Percentiles rank a stretch among this genome's conserved stretches.
These are phyloP conservation scores for Aspergillus ustus DNA, from an alignment of 2,329 filamentous ascomycete species.

Conservation along the genomic window DNA sequence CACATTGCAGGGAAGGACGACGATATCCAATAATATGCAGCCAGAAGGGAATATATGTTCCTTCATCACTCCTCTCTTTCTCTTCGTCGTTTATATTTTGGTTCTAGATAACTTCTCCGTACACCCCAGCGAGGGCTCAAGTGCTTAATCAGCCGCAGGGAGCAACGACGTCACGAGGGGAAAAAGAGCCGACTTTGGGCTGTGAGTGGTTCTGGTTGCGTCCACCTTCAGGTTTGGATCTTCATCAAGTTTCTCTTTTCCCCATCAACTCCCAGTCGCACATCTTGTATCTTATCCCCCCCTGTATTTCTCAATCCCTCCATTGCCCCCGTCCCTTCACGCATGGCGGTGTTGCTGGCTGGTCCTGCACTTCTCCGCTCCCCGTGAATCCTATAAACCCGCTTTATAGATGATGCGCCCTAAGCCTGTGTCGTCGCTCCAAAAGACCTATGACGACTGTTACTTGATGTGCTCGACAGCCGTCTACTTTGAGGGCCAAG, in stretches of 20 bases:
- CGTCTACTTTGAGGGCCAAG: conserved; percentile 93
- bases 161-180: conserved; percentile 20
- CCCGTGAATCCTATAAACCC: conserved; percentile 9
- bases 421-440: conserved; percentile 73
- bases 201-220: conserved; percentile 1
- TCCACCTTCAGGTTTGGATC: background rate
- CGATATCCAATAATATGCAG: conserved; percentile 17
- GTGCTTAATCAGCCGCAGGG: conserved; percentile 12
- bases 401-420: conserved; percentile 52
- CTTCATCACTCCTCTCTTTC: background rate
- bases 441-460: conserved; percentile 97
- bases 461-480: conserved; percentile 94
- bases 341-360: conserved; percentile 31
- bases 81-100: background rate
- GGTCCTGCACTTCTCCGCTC: conserved; percentile 26
- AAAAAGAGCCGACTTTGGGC: conserved; percentile 17
- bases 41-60: background rate
- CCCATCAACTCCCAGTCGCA: background rate
- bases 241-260: conserved; percentile 5
- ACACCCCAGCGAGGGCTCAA: background rate
- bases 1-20: conserved; percentile 11
- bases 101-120: background rate
- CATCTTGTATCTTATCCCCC: conserved; percentile 4
- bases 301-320: background rate
- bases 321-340: conserved; percentile 1